phyloP scores from a whole-genome alignment of 768 basidiomycete species.

The Leccinum barrowsii region DNA sequence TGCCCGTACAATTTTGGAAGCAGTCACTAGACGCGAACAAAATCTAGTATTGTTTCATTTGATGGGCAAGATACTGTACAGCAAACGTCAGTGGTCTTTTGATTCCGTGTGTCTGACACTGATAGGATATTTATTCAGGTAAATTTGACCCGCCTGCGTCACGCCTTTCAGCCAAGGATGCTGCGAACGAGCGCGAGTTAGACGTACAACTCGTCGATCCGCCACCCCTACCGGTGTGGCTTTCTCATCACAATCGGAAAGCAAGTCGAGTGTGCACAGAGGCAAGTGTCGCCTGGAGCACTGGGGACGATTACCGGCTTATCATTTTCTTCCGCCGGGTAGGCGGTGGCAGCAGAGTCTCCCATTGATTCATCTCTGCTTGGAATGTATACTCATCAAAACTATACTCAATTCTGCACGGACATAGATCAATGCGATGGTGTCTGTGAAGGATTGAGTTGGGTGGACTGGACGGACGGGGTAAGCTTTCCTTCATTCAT shows the following conservation, averaged over 20 bases:
- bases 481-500: no score
- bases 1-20: conserved; percentile 52
- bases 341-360: no score
- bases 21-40: conserved; percentile 79
- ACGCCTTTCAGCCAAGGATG: conserved; percentile 58
- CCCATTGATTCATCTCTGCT: no score
- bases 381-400: no score
- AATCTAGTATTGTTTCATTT: conserved; percentile 88
- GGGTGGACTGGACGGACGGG: no score
- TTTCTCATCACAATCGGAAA: conserved; percentile 57
- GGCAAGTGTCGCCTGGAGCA: conserved; percentile 37
- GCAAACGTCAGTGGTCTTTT: conserved; percentile 62
- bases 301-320: background rate
- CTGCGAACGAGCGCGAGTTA: conserved; percentile 53
- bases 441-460: no score
- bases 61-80: conserved; percentile 90
- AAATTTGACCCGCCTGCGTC: conserved; percentile 65
- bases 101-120: background rate
- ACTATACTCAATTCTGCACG: no score
- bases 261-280: conserved; percentile 76
- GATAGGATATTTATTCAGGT: conserved; percentile 41
- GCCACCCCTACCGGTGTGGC: conserved; percentile 53
- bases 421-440: no score
- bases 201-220: conserved; percentile 56
- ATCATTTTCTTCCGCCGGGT: background rate